Percentiles rank a stretch among this genome's conserved stretches.
Evolutionary conservation across 305 asterid genomes (phyloP).

Genomic region (Stenogyne calaminthoides): DNA sequence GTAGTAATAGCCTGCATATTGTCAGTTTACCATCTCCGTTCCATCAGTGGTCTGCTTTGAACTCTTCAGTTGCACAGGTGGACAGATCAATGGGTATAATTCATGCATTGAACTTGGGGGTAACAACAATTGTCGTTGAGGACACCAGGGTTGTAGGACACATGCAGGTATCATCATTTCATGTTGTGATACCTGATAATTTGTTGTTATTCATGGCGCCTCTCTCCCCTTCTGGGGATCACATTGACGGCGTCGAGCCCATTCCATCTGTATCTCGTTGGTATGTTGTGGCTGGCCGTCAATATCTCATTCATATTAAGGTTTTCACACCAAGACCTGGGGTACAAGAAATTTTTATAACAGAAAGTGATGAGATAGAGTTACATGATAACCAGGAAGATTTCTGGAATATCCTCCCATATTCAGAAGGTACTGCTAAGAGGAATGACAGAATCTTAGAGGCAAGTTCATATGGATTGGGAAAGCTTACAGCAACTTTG

Average conservation of each 20-base stretch:
- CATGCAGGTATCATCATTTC: slow-evolving; percentile 74
- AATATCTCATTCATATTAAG: slow-evolving; percentile 67
- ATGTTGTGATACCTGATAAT: slow-evolving; percentile 82
- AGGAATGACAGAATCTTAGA: slow-evolving; percentile 52
- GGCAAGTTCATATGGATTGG: slow-evolving; percentile 73
- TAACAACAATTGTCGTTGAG: slow-evolving; percentile 68
- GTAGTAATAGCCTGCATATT: slow-evolving; percentile 59
- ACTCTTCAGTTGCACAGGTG: slow-evolving; percentile 80
- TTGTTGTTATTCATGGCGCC: slow-evolving; percentile 61
- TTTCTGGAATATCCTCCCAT: slow-evolving; percentile 71
- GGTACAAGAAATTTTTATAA: slow-evolving; percentile 68
- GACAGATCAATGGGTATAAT: slow-evolving; percentile 62
- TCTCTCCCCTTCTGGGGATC: slow-evolving; percentile 58
- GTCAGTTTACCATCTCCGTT: slow-evolving; percentile 80
- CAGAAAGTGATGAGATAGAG: slow-evolving; percentile 68
- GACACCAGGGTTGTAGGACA: slow-evolving; percentile 91
- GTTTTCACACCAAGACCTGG: slow-evolving; percentile 70
- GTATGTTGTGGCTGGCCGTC: slow-evolving; percentile 77
- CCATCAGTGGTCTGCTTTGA: slow-evolving; percentile 75
- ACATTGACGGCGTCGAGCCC: slow-evolving; percentile 47
- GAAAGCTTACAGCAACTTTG: slow-evolving; percentile 75
- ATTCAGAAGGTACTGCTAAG: slow-evolving; percentile 45
- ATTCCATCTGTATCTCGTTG: slow-evolving; percentile 72
- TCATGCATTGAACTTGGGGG: slow-evolving; percentile 70
- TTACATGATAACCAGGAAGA: slow-evolving; percentile 57